These are phyloP conservation scores for Nakazawaea populi DNA, from an alignment of 805 yeast species.

Conservation along the genomic window DNA sequence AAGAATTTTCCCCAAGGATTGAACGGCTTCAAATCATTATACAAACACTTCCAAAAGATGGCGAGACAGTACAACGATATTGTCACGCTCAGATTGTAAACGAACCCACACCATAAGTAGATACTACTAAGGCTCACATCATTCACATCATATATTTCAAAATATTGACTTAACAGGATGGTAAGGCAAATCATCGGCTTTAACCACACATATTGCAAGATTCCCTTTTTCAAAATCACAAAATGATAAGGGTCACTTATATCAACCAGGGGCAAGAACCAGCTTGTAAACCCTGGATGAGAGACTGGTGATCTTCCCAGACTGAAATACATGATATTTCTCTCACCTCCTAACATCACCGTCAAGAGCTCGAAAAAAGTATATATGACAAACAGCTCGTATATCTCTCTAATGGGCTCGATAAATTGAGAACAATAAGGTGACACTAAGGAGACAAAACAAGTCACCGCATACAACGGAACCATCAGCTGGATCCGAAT, in stretches of 20 bases:
- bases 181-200: slow-evolving; percentile 74
- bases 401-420: slow-evolving; percentile 81
- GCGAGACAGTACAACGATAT: slow-evolving; percentile 81
- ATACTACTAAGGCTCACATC: slow-evolving; percentile 42
- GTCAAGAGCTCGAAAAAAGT: slow-evolving; percentile 84
- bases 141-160: slow-evolving; percentile 46
- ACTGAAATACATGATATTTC: slow-evolving; percentile 67
- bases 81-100: slow-evolving; percentile 78
- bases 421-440: slow-evolving; percentile 40
- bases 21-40: slow-evolving; percentile 67
- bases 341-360: slow-evolving; percentile 85
- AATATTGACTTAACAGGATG: slow-evolving; percentile 38
- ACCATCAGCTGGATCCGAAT: slow-evolving; percentile 78
- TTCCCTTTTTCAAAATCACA: slow-evolving; percentile 71
- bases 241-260: slow-evolving; percentile 83
- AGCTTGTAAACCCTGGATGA: slow-evolving; percentile 56
- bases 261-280: slow-evolving; percentile 55
- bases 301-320: slow-evolving; percentile 66
- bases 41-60: slow-evolving; percentile 88
- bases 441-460: slow-evolving; percentile 51
- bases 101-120: slow-evolving; percentile 57
- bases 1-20: slow-evolving; percentile 90
- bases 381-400: slow-evolving; percentile 94
- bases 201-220: slow-evolving; percentile 91
- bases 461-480: slow-evolving; percentile 72